Evolutionary conservation across 2,329 filamentous ascomycete genomes (phyloP).

Genomic region (Colletotrichum sp.): DNA sequence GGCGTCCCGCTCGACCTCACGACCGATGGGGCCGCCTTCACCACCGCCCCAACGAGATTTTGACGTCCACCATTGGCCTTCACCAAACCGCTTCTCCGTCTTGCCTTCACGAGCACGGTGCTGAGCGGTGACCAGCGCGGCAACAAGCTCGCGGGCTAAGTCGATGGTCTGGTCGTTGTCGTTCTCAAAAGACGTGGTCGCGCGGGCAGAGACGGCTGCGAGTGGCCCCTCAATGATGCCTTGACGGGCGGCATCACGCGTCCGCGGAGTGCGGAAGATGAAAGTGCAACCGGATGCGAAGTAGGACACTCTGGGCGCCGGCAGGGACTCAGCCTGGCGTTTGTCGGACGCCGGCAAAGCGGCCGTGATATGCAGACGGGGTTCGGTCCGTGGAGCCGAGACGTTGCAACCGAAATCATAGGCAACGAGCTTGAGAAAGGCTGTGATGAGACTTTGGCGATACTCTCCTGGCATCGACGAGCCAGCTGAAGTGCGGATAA

Average conservation of each 20-base stretch:
- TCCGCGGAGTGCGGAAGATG: slow-evolving; percentile 62
- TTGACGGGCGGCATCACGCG: slow-evolving; percentile 63
- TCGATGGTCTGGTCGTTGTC: slow-evolving; percentile 66
- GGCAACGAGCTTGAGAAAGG: slow-evolving; percentile 68
- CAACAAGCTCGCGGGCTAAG: slow-evolving; percentile 64
- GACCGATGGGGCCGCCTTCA: slow-evolving; percentile 65
- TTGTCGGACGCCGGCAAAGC: slow-evolving; percentile 28
- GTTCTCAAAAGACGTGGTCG: slow-evolving; percentile 56
- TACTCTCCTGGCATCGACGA: slow-evolving; percentile 63
- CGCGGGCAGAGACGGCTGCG: slow-evolving; percentile 63
- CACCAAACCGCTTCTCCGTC: slow-evolving; percentile 60
- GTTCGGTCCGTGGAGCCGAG: slow-evolving; percentile 59
- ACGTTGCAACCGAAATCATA: slow-evolving; percentile 72
- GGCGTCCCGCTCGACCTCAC: slow-evolving; percentile 58
- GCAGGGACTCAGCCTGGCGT: neutral
- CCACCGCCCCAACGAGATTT: slow-evolving; percentile 68
- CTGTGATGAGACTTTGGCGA: slow-evolving; percentile 60
- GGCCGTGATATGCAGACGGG: slow-evolving; percentile 60
- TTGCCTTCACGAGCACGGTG: slow-evolving; percentile 65
- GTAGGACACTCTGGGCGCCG: slow-evolving; percentile 52
- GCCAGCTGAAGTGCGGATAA: slow-evolving; percentile 52
- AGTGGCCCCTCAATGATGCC: slow-evolving; percentile 68
- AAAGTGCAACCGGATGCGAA: slow-evolving; percentile 65
- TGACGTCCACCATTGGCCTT: slow-evolving; percentile 66
- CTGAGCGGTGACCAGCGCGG: slow-evolving; percentile 67